Percentiles rank a stretch among this genome's conserved stretches.
phyloP scores from a whole-genome alignment of 257 asterid species.

The Lantana camara region DNA sequence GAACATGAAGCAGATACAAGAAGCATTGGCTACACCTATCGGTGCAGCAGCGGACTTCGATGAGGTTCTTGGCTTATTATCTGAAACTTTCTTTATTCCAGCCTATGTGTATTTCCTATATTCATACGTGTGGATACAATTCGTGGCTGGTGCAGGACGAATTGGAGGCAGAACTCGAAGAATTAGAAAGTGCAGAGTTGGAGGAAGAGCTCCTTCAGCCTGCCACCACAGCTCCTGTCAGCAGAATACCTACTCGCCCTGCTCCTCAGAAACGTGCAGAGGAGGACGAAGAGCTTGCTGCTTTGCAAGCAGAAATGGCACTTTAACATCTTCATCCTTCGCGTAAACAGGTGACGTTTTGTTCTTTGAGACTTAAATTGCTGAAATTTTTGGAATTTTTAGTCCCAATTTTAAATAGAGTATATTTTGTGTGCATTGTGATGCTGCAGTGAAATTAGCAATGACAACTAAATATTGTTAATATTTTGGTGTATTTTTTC shows the following conservation, averaged over 20 bases:
- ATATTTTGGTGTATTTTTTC: no score
- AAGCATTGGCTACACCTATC: conserved; percentile 73
- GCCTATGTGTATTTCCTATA: not conserved
- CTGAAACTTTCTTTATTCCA: not conserved
- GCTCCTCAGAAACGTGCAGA: conserved; percentile 53
- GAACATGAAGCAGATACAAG: conserved; percentile 85
- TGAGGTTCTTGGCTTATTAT: conserved; percentile 43
- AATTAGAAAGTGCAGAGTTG: conserved; percentile 72
- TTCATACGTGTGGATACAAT: not conserved
- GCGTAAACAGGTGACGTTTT: not conserved
- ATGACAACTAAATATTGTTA: not conserved
- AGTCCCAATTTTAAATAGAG: not conserved
- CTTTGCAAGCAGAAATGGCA: conserved; percentile 88
- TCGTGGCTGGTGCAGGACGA: conserved; percentile 59
- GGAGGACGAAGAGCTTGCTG: conserved; percentile 86
- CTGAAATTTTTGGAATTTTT: conserved; percentile 5
- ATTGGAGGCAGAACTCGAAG: conserved; percentile 82
- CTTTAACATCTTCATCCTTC: conserved; percentile 38
- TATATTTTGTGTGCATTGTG: not conserved
- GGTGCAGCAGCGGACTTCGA: conserved; percentile 73
- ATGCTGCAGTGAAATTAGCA: not conserved
- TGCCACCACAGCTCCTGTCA: conserved; percentile 57
- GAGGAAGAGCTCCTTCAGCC: conserved; percentile 84
- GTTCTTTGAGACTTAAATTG: not conserved
- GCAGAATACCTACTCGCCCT: conserved; percentile 53